Evolutionary conservation across 2,329 filamentous ascomycete species (phyloP).

Genomic region (Aspergillus sp.): DNA sequence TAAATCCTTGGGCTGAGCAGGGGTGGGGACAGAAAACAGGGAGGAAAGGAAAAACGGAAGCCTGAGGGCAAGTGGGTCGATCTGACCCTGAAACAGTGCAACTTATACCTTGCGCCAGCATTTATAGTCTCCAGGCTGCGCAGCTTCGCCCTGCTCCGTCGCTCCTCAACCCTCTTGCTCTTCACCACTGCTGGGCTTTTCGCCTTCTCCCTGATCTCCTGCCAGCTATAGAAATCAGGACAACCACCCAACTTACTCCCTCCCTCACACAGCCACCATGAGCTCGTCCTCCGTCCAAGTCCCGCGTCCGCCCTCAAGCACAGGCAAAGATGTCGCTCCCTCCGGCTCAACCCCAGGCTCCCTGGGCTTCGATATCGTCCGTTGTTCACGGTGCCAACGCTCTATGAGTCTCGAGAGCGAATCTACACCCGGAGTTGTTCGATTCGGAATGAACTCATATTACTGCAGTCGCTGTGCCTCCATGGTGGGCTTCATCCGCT

Average conservation of each 20-base stretch:
- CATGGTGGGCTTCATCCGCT: conserved; percentile 45
- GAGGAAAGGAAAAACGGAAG: conserved; percentile 7
- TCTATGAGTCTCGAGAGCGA: conserved; percentile 44
- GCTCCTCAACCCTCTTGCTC: not conserved
- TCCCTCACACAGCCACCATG: conserved; percentile 23
- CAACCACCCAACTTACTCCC: not conserved
- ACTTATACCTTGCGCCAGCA: conserved; percentile 9
- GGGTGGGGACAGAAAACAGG: conserved; percentile 6
- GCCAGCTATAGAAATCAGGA: not conserved
- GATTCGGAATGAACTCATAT: conserved; percentile 51
- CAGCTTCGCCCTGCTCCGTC: conserved; percentile 12
- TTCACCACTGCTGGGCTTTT: not conserved
- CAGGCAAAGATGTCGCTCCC: conserved; percentile 22
- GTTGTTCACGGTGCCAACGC: conserved; percentile 50
- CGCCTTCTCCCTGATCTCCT: not conserved
- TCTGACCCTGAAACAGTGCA: conserved; percentile 19
- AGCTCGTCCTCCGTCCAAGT: conserved; percentile 38
- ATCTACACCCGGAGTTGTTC: conserved; percentile 39
- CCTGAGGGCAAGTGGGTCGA: conserved; percentile 22
- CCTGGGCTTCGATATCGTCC: conserved; percentile 41
- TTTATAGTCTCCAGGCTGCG: not conserved
- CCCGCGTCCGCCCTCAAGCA: conserved; percentile 27
- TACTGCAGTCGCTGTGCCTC: conserved; percentile 48
- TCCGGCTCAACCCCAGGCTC: conserved; percentile 24
- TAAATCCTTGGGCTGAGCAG: not conserved